A percentile compares a stretch with the other conserved stretches of the same genome.
Evolutionary conservation across 768 basidiomycete species (phyloP).

Genomic region (Trametes maxima): DNA sequence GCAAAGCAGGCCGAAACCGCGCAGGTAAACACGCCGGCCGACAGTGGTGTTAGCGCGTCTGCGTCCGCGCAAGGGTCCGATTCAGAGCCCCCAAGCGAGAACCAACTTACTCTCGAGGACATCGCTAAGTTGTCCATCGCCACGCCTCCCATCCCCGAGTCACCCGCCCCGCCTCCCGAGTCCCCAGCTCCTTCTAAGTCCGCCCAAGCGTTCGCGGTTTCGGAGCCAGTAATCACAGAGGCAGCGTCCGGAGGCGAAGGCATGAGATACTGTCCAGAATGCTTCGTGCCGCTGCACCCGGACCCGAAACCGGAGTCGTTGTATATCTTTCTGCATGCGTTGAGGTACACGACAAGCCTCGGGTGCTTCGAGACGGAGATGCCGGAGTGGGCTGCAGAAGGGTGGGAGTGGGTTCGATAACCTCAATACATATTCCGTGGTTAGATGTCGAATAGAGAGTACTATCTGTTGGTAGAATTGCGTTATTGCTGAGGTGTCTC

Average conservation of each 20-base stretch:
- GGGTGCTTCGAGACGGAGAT: conserved; percentile 85
- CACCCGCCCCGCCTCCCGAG: conserved; percentile 16
- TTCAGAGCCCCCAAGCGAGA: conserved; percentile 23
- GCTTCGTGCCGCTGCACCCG: conserved; percentile 89
- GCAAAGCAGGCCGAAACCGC: neutral
- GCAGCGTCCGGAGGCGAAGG: conserved; percentile 22
- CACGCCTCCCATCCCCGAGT: conserved; percentile 11
- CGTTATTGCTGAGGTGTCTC: too few relatives aligned
- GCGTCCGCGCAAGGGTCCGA: neutral
- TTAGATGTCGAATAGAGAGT: neutral
- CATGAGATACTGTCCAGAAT: conserved; percentile 78
- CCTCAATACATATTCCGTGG: neutral
- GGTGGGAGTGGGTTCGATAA: conserved; percentile 62
- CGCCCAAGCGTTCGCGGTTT: conserved; percentile 21
- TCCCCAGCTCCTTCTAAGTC: conserved; percentile 36
- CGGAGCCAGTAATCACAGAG: conserved; percentile 17
- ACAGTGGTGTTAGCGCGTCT: neutral
- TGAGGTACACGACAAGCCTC: conserved; percentile 78
- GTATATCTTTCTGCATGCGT: conserved; percentile 95
- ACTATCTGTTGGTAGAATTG: too few relatives aligned
- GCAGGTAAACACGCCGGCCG: neutral
- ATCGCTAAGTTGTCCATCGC: conserved; percentile 37
- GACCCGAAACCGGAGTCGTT: conserved; percentile 91
- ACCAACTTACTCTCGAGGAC: conserved; percentile 52
- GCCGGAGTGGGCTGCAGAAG: conserved; percentile 86